Conservation (phyloP, 139 green algal species). For the Pleodorina starrii region DNA sequence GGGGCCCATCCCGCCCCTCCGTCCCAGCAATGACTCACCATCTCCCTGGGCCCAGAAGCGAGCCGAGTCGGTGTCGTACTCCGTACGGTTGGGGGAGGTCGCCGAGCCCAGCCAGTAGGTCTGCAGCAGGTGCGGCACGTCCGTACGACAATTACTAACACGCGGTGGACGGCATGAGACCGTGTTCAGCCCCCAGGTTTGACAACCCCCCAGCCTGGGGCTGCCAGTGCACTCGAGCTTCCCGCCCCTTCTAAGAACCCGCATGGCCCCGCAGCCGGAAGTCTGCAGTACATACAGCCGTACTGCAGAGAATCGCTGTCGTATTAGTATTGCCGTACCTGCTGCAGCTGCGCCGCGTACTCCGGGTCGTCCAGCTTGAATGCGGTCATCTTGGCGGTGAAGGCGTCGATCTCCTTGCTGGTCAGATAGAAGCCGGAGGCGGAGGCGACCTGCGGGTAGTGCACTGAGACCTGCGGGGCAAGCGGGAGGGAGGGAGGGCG, state of each 20-base stretch:
- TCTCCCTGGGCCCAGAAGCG: conserved; percentile 52
- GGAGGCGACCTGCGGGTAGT: conserved; percentile 37
- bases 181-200: too few relatives aligned
- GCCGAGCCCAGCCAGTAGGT: not conserved
- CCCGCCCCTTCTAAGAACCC: not conserved
- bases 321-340: conserved; percentile 9
- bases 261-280: not conserved
- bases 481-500: not conserved
- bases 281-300: too few relatives aligned
- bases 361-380: conserved; percentile 13
- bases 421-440: not conserved
- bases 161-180: too few relatives aligned
- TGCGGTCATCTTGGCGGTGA: not conserved
- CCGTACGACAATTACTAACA: too few relatives aligned
- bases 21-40: too few relatives aligned
- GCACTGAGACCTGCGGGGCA: conserved; percentile 1
- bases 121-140: too few relatives aligned
- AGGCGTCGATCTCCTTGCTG: not conserved
- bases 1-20: too few relatives aligned
- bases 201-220: too few relatives aligned
- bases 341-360: conserved; percentile 21
- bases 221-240: not conserved
- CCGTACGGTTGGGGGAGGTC: conserved; percentile 24
- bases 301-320: too few relatives aligned
- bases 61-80: conserved; percentile 37